Conservation (phyloP, 331 rosid genomes). For the Saraca asoca region DNA sequence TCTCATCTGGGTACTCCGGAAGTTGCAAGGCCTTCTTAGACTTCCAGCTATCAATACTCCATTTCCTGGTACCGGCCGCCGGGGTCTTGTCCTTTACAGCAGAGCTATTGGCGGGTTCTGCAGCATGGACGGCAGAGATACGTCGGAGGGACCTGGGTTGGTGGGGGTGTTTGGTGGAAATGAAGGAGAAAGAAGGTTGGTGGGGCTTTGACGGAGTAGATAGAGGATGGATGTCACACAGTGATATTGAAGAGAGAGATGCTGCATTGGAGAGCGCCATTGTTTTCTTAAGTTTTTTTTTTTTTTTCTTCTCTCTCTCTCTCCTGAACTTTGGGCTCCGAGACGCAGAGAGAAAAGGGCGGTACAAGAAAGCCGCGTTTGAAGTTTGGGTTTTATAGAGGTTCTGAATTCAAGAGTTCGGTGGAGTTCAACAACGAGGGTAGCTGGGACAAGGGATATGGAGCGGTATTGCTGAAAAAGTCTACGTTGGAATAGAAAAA, state of each 20-base stretch:
- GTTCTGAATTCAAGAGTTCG: too few relatives aligned
- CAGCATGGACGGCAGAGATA: constrained; percentile 64
- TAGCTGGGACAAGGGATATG: too few relatives aligned
- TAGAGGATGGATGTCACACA: constrained; percentile 36
- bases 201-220: constrained; percentile 36
- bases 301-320: background rate
- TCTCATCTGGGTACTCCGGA: constrained; percentile 65
- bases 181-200: constrained; percentile 46
- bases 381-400: constrained; percentile 37
- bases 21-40: constrained; percentile 60
- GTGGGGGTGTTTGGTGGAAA: constrained; percentile 36
- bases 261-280: constrained; percentile 60
- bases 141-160: constrained; percentile 34
- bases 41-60: constrained; percentile 67
- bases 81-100: constrained; percentile 26
- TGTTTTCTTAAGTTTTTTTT: background rate
- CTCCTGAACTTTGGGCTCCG: background rate
- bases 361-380: background rate
- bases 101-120: constrained; percentile 41
- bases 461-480: too few relatives aligned
- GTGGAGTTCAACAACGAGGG: too few relatives aligned
- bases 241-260: constrained; percentile 55
- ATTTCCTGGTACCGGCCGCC: constrained; percentile 34
- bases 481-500: too few relatives aligned
- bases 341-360: background rate